phyloP scores from a whole-genome alignment of 257 asterid species.

The Agastache rugosa region DNA sequence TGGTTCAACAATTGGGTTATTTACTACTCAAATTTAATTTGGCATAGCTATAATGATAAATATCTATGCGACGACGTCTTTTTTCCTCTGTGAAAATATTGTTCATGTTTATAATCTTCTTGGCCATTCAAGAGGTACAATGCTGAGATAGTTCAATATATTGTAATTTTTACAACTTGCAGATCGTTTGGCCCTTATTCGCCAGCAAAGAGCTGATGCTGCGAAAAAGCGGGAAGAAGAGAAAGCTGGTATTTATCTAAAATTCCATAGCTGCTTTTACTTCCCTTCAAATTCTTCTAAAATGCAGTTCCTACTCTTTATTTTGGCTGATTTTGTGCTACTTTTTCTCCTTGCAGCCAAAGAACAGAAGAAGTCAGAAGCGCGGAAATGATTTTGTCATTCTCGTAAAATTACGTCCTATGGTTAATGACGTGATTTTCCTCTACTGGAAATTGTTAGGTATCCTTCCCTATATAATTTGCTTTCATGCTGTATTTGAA shows the following conservation, averaged over 20 bases:
- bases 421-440: neutral
- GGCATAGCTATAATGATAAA: neutral
- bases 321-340: neutral
- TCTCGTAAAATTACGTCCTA: conserved; percentile 23
- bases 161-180: conserved; percentile 25
- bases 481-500: conserved; percentile 2
- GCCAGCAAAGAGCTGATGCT: conserved; percentile 75
- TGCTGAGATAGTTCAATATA: neutral
- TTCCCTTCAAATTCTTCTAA: neutral
- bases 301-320: neutral
- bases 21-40: neutral
- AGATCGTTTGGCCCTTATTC: conserved; percentile 81
- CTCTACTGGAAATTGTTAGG: neutral
- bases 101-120: neutral
- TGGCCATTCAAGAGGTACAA: neutral
- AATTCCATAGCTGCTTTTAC: neutral
- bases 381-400: conserved; percentile 56
- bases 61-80: neutral
- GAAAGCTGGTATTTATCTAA: conserved; percentile 56
- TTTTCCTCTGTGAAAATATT: neutral
- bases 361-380: conserved; percentile 72
- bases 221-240: conserved; percentile 76
- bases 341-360: conserved; percentile 53
- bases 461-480: neutral
- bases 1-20: neutral